Percentiles rank a stretch among this genome's conserved stretches.
phyloP scores from a whole-genome alignment of 2,329 filamentous ascomycete species.

The Phialemoniopsis sp. region DNA sequence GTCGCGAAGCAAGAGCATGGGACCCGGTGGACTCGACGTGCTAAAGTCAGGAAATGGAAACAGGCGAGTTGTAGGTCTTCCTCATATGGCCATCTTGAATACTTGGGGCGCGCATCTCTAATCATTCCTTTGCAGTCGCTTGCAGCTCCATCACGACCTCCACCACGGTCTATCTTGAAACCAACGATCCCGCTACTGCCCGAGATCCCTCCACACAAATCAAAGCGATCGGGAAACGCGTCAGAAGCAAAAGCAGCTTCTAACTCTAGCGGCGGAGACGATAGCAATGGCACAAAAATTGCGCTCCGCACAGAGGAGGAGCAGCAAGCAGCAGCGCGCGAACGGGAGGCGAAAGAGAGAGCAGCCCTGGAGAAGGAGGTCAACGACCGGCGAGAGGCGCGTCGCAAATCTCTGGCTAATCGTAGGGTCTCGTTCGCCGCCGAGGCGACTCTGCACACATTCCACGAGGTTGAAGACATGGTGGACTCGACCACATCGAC shows the following conservation, averaged over 20 bases:
- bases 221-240: conserved; percentile 33
- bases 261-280: conserved; percentile 29
- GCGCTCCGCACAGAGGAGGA: conserved; percentile 66
- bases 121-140: conserved; percentile 42
- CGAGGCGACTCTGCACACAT: conserved; percentile 94
- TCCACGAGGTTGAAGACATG: conserved; percentile 86
- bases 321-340: conserved; percentile 63
- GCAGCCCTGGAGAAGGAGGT: conserved; percentile 56
- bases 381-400: conserved; percentile 74
- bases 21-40: conserved; percentile 83
- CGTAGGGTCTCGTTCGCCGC: conserved; percentile 95
- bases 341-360: conserved; percentile 64
- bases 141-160: conserved; percentile 44
- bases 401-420: conserved; percentile 89
- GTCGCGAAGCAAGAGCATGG: conserved; percentile 91
- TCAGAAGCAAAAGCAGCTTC: neutral
- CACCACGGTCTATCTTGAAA: conserved; percentile 73
- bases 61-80: conserved; percentile 65
- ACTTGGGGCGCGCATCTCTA: conserved; percentile 7
- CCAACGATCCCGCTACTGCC: conserved; percentile 65
- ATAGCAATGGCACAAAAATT: conserved; percentile 49
- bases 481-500: conserved; percentile 83
- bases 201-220: conserved; percentile 65
- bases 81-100: conserved; percentile 16
- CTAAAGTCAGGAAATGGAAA: conserved; percentile 74